Percentiles rank a stretch among this genome's conserved stretches.
Evolutionary conservation across 2,329 filamentous ascomycete species (phyloP).

Genomic region (Mollisiaceae sp.): DNA sequence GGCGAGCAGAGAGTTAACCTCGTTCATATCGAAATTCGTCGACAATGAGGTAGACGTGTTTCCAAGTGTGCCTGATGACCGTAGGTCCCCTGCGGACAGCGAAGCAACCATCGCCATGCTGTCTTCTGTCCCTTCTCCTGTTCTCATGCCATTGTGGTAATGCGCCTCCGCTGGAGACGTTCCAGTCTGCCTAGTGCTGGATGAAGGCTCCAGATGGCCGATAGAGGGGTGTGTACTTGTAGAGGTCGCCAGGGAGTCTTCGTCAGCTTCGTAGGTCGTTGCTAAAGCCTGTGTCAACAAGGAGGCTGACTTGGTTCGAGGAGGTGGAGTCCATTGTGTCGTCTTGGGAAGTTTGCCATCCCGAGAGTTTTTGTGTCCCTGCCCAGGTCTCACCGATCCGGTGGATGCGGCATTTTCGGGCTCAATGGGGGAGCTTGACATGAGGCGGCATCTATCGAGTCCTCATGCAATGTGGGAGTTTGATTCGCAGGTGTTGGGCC

Average conservation of each 20-base stretch:
- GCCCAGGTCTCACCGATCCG: constrained; percentile 38
- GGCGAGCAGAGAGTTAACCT: constrained; percentile 44
- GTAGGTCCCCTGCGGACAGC: constrained; percentile 18
- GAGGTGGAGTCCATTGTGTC: constrained; percentile 26
- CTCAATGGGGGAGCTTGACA: constrained; percentile 42
- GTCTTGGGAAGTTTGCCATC: constrained; percentile 34
- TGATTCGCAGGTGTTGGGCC: constrained; percentile 40
- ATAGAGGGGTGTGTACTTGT: constrained; percentile 4
- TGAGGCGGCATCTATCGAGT: constrained; percentile 45
- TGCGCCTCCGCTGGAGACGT: constrained; percentile 17
- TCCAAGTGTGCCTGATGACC: constrained; percentile 26
- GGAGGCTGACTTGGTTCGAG: constrained; percentile 34
- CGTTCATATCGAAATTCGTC: constrained; percentile 40
- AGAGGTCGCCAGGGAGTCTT: constrained; percentile 12
- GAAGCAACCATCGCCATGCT: constrained; percentile 31
- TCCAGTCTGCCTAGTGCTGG: constrained; percentile 6
- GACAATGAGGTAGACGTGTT: constrained; percentile 26
- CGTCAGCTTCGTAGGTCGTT: constrained; percentile 30
- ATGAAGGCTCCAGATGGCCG: not conserved
- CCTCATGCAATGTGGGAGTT: constrained; percentile 38
- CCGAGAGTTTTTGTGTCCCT: constrained; percentile 32
- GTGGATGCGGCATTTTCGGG: constrained; percentile 43
- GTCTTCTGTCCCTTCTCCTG: constrained; percentile 13
- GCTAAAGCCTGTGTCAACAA: constrained; percentile 40
- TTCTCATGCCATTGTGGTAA: constrained; percentile 30